Evolutionary conservation across 192 early-diverging fungal species (phyloP).

Genomic region (Haplosporangium gracile): DNA sequence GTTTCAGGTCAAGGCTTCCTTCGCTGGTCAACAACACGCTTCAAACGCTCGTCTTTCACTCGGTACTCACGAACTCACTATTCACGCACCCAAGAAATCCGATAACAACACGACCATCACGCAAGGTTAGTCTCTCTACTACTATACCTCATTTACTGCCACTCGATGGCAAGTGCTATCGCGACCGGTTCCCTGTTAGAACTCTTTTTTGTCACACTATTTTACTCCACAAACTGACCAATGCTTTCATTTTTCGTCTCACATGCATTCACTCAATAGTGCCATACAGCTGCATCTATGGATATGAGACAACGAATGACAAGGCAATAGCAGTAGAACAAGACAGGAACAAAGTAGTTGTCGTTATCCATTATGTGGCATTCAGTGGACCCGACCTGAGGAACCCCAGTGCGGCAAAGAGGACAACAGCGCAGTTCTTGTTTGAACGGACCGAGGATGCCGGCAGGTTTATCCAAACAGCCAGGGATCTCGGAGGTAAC

Average conservation of each 20-base stretch:
- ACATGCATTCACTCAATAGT: constrained; percentile 13
- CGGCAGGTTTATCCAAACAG: constrained; percentile 13
- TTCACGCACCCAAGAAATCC: not conserved
- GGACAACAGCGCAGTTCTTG: constrained; percentile 10
- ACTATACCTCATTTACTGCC: too few relatives aligned
- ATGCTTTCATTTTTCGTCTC: not conserved
- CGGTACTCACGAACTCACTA: not conserved
- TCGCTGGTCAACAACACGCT: not conserved
- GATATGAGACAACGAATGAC: constrained; percentile 21
- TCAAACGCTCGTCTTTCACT: not conserved
- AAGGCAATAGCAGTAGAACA: not conserved
- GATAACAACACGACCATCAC: not conserved
- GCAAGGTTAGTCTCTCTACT: not conserved
- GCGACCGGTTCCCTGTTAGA: not conserved
- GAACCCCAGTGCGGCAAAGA: not conserved
- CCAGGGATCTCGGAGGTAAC: constrained; percentile 30
- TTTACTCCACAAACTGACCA: not conserved
- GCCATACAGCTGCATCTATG: constrained; percentile 46
- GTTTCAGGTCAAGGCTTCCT: not conserved
- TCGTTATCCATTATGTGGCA: constrained; percentile 22
- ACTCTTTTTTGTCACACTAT: not conserved
- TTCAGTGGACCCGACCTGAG: constrained; percentile 20
- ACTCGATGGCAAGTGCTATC: too few relatives aligned
- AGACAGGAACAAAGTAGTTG: constrained; percentile 10
- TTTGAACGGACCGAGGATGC: constrained; percentile 23